These are phyloP conservation scores for Daldinia bambusicola DNA, from an alignment of 495 filamentous ascomycete genomes.

Conservation along the genomic window DNA sequence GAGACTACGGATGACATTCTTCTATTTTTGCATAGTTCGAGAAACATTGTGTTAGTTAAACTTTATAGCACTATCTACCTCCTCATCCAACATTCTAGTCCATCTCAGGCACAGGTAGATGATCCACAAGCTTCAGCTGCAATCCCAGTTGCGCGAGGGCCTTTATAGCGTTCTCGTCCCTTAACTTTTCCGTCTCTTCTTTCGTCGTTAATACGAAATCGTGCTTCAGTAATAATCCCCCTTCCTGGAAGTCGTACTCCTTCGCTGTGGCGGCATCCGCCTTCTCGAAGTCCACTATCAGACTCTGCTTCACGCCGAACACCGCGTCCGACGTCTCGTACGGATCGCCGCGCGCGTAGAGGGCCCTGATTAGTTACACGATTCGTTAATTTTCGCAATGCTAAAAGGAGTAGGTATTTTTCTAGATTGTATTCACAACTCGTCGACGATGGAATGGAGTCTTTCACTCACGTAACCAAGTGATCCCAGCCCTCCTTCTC, in stretches of 20 bases:
- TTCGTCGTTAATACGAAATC: constrained; percentile 81
- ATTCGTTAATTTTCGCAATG: constrained; percentile 8
- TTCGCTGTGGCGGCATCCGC: constrained; percentile 68
- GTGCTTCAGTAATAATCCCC: constrained; percentile 70
- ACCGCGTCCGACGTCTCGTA: constrained; percentile 93
- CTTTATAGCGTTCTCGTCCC: constrained; percentile 74
- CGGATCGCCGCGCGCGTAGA: constrained; percentile 85
- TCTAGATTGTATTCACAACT: no score
- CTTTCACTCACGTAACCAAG: constrained; percentile 78
- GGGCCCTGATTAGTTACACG: constrained; percentile 63
- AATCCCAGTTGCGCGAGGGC: constrained; percentile 77
- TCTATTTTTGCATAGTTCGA: no score
- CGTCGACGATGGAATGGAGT: background rate
- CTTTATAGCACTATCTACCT: background rate
- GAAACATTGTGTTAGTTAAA: no score
- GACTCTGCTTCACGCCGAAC: constrained; percentile 89
- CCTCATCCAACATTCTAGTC: constrained; percentile 44
- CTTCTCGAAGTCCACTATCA: constrained; percentile 76
- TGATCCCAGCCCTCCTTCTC: constrained; percentile 83
- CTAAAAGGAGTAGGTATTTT: no score
- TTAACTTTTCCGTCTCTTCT: constrained; percentile 73
- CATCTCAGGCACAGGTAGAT: constrained; percentile 77
- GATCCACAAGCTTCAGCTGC: constrained; percentile 80
- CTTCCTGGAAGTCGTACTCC: constrained; percentile 75
- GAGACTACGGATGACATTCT: no score